Evolutionary conservation across 208 protist species (phyloP).

Genomic region (Crithidia bombi): DNA sequence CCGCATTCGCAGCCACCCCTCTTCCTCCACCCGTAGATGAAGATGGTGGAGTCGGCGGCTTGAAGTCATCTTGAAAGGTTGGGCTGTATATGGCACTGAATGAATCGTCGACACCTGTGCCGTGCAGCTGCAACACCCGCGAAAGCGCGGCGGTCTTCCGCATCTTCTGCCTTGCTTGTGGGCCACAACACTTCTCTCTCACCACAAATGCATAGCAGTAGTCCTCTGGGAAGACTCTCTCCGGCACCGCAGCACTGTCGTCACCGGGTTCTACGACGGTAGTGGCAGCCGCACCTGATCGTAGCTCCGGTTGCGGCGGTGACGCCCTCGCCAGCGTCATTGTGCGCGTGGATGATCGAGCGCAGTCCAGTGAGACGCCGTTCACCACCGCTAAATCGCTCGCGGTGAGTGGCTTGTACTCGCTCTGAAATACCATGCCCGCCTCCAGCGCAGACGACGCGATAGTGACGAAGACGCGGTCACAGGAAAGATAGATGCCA

Average conservation of each 20-base stretch:
- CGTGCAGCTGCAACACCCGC: background rate
- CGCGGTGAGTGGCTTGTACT: slow-evolving; percentile 7
- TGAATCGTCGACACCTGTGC: background rate
- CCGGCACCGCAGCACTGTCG: too few species aligned
- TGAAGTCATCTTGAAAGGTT: slow-evolving; percentile 33
- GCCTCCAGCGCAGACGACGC: slow-evolving; percentile 39
- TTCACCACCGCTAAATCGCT: too few species aligned
- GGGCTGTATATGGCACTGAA: slow-evolving; percentile 7
- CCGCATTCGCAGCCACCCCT: too few species aligned
- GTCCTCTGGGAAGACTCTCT: background rate
- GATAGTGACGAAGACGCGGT: slow-evolving; percentile 27
- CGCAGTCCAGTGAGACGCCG: background rate
- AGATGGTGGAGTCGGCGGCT: slow-evolving; percentile 38
- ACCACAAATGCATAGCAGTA: slow-evolving; percentile 1
- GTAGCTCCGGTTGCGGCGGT: background rate
- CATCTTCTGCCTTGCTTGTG: slow-evolving; percentile 11
- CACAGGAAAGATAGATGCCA: slow-evolving; percentile 45
- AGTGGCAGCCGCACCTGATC: background rate
- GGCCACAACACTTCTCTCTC: background rate
- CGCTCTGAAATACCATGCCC: slow-evolving; percentile 20
- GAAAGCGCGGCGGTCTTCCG: slow-evolving; percentile 16
- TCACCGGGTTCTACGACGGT: background rate
- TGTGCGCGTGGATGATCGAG: background rate
- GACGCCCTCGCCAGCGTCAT: background rate
- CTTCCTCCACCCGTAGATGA: too few species aligned